phyloP scores from a whole-genome alignment of 2,329 filamentous ascomycete genomes.

The Phyllosticta capitalensis region DNA sequence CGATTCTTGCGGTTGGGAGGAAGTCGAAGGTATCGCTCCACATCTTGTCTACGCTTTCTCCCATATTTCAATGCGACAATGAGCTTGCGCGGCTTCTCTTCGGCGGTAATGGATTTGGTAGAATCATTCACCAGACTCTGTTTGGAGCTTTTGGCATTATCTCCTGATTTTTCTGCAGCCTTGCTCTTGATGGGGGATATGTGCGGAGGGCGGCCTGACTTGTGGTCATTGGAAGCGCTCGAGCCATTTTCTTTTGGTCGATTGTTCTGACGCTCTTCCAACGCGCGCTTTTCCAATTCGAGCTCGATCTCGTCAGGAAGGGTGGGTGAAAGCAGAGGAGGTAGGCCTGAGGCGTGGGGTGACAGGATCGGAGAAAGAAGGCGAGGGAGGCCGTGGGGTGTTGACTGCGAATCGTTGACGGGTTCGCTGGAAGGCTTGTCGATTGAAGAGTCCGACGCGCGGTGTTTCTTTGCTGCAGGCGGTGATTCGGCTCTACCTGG shows the following conservation, averaged over 20 bases:
- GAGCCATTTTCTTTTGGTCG: conserved; percentile 21
- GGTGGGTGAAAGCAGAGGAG: conserved; percentile 48
- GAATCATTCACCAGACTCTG: neutral
- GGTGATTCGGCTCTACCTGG: conserved; percentile 10
- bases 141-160: neutral
- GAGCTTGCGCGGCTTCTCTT: conserved; percentile 22
- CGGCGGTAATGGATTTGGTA: neutral
- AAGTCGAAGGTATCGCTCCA: conserved; percentile 30
- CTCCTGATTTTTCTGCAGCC: neutral
- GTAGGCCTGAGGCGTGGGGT: conserved; percentile 33
- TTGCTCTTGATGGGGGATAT: neutral
- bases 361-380: conserved; percentile 33
- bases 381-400: conserved; percentile 30
- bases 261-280: conserved; percentile 20
- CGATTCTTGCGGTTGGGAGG: conserved; percentile 22
- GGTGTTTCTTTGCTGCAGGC: conserved; percentile 27
- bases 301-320: conserved; percentile 47
- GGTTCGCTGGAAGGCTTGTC: conserved; percentile 23
- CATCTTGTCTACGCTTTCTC: conserved; percentile 38
- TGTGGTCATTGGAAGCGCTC: conserved; percentile 23
- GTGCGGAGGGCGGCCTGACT: neutral
- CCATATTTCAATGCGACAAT: conserved; percentile 45
- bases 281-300: conserved; percentile 38
- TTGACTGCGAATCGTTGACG: conserved; percentile 21
- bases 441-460: conserved; percentile 31